A percentile compares a stretch with the other conserved stretches of the same genome.
Evolutionary conservation across 75 land plant species (phyloP).

Genomic region (Cryptomeria japonica): DNA sequence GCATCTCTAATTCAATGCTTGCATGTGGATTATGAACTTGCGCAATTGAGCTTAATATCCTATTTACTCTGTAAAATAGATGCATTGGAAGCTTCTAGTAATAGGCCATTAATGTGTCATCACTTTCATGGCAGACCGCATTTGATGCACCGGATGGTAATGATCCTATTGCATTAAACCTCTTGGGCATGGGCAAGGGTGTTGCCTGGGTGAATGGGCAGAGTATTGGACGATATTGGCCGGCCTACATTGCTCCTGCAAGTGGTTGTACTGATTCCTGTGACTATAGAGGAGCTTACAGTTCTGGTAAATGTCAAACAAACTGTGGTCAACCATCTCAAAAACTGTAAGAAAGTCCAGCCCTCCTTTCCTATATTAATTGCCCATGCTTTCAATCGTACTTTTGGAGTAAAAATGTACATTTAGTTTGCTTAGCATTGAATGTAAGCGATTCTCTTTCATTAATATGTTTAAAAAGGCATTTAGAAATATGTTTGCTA

Average conservation of each 20-base stretch:
- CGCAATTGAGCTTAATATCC: background rate
- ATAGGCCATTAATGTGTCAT: background rate
- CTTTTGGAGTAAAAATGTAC: background rate
- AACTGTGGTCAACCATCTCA: constrained; percentile 93
- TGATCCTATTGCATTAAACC: constrained; percentile 80
- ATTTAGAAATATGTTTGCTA: background rate
- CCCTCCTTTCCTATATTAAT: background rate
- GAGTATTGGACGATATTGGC: constrained; percentile 96
- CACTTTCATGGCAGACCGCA: constrained; percentile 43
- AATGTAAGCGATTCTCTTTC: background rate
- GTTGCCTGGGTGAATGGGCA: constrained; percentile 96
- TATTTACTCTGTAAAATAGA: background rate
- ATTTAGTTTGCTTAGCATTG: background rate
- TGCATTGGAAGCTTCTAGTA: background rate
- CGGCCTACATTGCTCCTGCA: constrained; percentile 40
- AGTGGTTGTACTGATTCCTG: constrained; percentile 67
- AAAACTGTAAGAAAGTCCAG: constrained; percentile 38
- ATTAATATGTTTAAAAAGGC: background rate
- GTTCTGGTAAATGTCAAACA: constrained; percentile 62
- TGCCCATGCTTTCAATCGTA: background rate
- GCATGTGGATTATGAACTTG: background rate
- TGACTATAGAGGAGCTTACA: constrained; percentile 78
- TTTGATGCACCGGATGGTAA: constrained; percentile 82
- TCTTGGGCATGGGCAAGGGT: constrained; percentile 92
- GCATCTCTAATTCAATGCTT: background rate